Evolutionary conservation across 2,329 filamentous ascomycete species (phyloP).

Genomic region (Trichoderma atroviride): DNA sequence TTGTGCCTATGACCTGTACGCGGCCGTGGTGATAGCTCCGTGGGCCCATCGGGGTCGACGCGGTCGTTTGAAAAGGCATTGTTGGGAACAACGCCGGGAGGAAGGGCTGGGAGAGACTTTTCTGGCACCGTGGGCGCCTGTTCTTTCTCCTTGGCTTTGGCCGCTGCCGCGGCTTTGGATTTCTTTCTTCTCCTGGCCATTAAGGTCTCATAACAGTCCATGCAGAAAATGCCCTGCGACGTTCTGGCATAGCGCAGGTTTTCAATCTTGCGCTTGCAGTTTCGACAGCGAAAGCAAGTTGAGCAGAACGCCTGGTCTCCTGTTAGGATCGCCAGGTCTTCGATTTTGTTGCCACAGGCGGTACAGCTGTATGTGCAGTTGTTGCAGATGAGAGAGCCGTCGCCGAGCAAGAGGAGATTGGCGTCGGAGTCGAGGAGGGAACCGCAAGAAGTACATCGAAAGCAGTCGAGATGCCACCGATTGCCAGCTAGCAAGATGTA

Average conservation of each 20-base stretch:
- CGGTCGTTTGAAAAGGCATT: slow-evolving; percentile 64
- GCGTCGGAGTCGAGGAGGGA: slow-evolving; percentile 97
- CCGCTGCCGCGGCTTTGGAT: slow-evolving; percentile 65
- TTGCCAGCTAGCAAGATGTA: slow-evolving; percentile 69
- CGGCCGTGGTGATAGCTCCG: slow-evolving; percentile 68
- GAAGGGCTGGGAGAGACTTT: slow-evolving; percentile 90
- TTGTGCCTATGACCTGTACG: slow-evolving; percentile 53
- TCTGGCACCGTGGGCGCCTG: slow-evolving; percentile 72
- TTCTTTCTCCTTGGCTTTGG: slow-evolving; percentile 66
- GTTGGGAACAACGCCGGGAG: slow-evolving; percentile 69
- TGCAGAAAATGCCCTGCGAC: slow-evolving; percentile 98
- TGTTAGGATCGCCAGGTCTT: slow-evolving; percentile 94
- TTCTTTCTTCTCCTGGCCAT: slow-evolving; percentile 93
- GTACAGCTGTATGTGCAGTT: slow-evolving; percentile 99
- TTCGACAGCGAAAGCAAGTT: slow-evolving; percentile 94
- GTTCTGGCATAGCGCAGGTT: slow-evolving; percentile 97
- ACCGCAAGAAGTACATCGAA: slow-evolving; percentile 93
- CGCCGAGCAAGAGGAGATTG: slow-evolving; percentile 93
- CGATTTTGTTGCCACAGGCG: slow-evolving; percentile 95
- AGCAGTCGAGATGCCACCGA: slow-evolving; percentile 98
- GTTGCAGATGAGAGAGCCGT: slow-evolving; percentile 98
- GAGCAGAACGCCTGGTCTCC: slow-evolving; percentile 98
- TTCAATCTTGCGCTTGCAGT: slow-evolving; percentile 98
- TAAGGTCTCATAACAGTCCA: slow-evolving; percentile 95
- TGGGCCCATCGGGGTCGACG: slow-evolving; percentile 61